These are phyloP conservation scores for Chlorophyllum brunneum DNA, from an alignment of 768 basidiomycete species.

Conservation along the genomic window DNA sequence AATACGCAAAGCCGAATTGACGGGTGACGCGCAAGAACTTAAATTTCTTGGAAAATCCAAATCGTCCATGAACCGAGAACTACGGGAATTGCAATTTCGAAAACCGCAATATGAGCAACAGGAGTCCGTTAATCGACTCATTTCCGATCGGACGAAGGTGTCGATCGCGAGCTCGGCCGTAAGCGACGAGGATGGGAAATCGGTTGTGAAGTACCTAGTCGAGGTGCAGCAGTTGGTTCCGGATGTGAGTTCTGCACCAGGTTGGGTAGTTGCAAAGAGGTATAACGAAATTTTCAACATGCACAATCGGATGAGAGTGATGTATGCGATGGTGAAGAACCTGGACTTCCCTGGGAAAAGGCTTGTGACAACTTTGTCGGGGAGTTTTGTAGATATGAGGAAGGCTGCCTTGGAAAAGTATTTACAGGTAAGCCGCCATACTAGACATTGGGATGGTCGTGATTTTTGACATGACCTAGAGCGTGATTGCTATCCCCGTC, in stretches of 20 bases:
- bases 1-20: conserved; percentile 92
- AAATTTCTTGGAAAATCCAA: conserved; percentile 79
- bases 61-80: conserved; percentile 74
- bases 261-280: conserved; percentile 90
- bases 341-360: conserved; percentile 93
- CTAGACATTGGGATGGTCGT: neutral
- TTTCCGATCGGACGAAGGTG: conserved; percentile 82
- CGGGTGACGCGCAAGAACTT: conserved; percentile 85
- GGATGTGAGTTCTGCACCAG: conserved; percentile 76
- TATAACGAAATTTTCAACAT: conserved; percentile 95
- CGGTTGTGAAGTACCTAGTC: conserved; percentile 87
- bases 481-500: conserved; percentile 63
- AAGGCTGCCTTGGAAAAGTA: conserved; percentile 83
- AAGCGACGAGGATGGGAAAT: conserved; percentile 82
- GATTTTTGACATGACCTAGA: conserved; percentile 36
- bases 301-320: conserved; percentile 82
- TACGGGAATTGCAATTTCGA: conserved; percentile 84
- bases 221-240: conserved; percentile 86
- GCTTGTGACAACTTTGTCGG: conserved; percentile 83
- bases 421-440: conserved; percentile 62
- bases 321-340: conserved; percentile 57
- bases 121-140: conserved; percentile 83
- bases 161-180: conserved; percentile 79
- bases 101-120: conserved; percentile 92
- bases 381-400: conserved; percentile 83